Base-by-base conservation (phyloP, 2,329 filamentous ascomycete genomes). In the Fusarium sulawesiense region DNA sequence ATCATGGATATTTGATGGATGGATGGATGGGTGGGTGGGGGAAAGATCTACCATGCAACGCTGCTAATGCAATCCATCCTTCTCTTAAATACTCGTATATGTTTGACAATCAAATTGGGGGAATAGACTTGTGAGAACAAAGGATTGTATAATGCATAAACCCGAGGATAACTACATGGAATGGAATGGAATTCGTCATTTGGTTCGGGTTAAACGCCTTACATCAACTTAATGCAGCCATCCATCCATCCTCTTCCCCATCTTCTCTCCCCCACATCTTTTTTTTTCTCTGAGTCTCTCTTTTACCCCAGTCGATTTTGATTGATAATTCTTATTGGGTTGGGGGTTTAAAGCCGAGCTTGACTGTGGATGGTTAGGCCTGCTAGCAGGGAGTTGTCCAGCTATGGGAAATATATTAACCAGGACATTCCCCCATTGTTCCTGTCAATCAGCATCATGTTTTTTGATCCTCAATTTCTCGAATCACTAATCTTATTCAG, bases 211-310 rank as follows among this genome's bases (percentile, higher is more conserved):
- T 53, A 53, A 21, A 34, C 47, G 29, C 30, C 42, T 51, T 51
- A 25, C 13, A 51, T n/a, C 27, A 29, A 25, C 18, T n/a, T 46
- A 47, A 47, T 47, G 45, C 10, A 13, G 45, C 45, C 23, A 47
- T 29, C 44, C 23, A 47, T 29, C 44, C 18, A 46, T 29, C 45
- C 45, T 13, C 16, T 30, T 51, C 45, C 34, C n/a, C 41, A 47
- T 60, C 60, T 41, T 16, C 49, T 37, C 51, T 53, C 66, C 69
- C 69, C 69, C 69, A 72, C 69, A 70, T 50, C 49, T 34, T 51
- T 20, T 37, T 37, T 34, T 51, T 20, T 37, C n/a, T n/a, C 29
- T n/a, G 6, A 53, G 9, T 9, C 25, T 32, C 27, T 29, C 25
- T 32, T 32, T 27, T 37, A 66, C 55, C 63, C 63, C 55, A 51